phyloP scores from a whole-genome alignment of 1,284 basidiomycete genomes.

The Limonomyces culmigenus region DNA sequence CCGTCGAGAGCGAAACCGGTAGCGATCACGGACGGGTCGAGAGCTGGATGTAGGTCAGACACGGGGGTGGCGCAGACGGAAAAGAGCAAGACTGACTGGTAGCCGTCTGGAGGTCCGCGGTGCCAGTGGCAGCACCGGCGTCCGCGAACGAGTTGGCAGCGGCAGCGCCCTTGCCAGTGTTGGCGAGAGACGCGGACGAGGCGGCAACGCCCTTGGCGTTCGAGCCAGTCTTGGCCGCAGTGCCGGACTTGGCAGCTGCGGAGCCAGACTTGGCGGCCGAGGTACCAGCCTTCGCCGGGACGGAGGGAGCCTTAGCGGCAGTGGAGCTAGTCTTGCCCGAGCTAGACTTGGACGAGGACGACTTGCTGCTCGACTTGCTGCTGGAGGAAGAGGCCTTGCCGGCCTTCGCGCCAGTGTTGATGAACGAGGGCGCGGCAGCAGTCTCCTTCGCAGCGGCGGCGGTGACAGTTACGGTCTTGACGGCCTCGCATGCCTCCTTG shows the following conservation, averaged over 20 bases:
- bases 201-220: neutral
- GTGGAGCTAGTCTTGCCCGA: no score
- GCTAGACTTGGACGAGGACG: no score
- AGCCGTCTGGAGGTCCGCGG: conserved; percentile 18
- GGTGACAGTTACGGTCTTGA: neutral
- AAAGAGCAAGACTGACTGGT: conserved; percentile 9
- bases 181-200: neutral
- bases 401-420: neutral
- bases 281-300: neutral
- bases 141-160: conserved; percentile 6
- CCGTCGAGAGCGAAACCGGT: conserved; percentile 28
- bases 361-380: neutral
- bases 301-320: no score
- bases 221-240: neutral
- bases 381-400: neutral
- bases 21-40: conserved; percentile 28
- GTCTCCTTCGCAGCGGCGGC: neutral
- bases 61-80: conserved; percentile 7
- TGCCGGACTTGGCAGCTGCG: neutral
- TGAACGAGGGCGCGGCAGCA: neutral
- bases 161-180: neutral
- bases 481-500: neutral
- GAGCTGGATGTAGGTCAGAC: conserved; percentile 7
- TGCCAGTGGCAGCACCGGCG: conserved; percentile 12
- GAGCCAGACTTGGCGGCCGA: neutral